Percentiles rank a stretch among this genome's conserved stretches.
These are phyloP conservation scores for Rhodosporidiobolus odoratus DNA, from an alignment of 768 basidiomycete genomes.

Conservation along the genomic window DNA sequence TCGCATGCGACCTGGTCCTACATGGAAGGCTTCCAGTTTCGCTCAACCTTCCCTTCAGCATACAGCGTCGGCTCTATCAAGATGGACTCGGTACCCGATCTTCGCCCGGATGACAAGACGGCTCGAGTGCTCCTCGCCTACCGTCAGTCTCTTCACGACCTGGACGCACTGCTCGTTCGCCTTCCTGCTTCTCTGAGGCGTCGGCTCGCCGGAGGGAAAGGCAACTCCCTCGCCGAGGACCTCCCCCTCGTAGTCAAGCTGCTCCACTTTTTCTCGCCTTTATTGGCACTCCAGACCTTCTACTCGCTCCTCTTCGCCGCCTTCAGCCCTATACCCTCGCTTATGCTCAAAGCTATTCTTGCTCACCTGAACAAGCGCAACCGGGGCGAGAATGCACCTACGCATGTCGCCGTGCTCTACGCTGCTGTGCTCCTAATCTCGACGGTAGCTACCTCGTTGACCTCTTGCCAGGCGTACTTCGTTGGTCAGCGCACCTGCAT, in stretches of 20 bases:
- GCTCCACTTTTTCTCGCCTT: slow-evolving; percentile 14
- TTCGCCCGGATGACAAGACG: slow-evolving; percentile 44
- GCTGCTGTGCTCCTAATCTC: slow-evolving; percentile 46
- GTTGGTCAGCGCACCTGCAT: slow-evolving; percentile 47
- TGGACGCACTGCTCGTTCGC: slow-evolving; percentile 5
- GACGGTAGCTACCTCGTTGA: slow-evolving; percentile 43
- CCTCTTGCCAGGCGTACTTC: slow-evolving; percentile 44
- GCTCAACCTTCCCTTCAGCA: slow-evolving; percentile 9
- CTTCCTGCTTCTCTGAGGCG: slow-evolving; percentile 4
- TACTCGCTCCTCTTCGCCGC: slow-evolving; percentile 42
- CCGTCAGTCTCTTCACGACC: slow-evolving; percentile 25
- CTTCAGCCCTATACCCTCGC: slow-evolving; percentile 46
- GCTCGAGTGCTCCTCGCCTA: slow-evolving; percentile 42
- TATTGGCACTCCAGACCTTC: slow-evolving; percentile 26
- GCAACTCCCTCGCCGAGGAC: slow-evolving; percentile 12
- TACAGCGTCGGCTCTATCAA: not conserved
- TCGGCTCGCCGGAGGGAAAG: not conserved
- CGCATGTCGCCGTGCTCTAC: slow-evolving; percentile 48
- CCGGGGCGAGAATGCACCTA: slow-evolving; percentile 41
- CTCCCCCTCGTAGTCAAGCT: too few relatives aligned
- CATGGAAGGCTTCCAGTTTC: slow-evolving; percentile 30
- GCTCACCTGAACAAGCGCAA: slow-evolving; percentile 45
- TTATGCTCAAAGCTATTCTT: slow-evolving; percentile 47
- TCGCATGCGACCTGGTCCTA: slow-evolving; percentile 38
- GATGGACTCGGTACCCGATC: slow-evolving; percentile 37